Evolutionary conservation across 1,284 basidiomycete species (phyloP).

Genomic region (Leccinum fallax): DNA sequence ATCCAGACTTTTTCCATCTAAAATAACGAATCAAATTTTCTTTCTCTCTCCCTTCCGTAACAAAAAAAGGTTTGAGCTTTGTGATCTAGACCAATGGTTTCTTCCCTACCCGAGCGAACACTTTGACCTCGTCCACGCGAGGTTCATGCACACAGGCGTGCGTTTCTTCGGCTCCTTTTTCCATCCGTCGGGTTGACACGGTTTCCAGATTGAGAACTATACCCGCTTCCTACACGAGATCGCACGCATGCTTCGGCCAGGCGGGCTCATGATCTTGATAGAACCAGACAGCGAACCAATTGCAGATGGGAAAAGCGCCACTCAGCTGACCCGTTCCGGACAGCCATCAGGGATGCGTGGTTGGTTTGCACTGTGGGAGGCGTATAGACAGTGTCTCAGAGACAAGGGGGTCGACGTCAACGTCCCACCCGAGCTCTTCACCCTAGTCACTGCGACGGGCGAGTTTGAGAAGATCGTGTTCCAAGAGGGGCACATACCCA

Average conservation of each 20-base stretch:
- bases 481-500: conserved; percentile 55
- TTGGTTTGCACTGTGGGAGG: conserved; percentile 64
- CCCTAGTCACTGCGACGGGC: conserved; percentile 46
- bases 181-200: conserved; percentile 9
- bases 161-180: conserved; percentile 12
- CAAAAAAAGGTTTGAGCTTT: conserved; percentile 60
- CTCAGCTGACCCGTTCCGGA: conserved; percentile 38
- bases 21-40: conserved; percentile 7
- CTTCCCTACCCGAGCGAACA: conserved; percentile 62
- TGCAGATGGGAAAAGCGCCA: conserved; percentile 44
- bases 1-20: conserved; percentile 3
- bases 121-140: conserved; percentile 69
- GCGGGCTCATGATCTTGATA: conserved; percentile 66
- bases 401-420: conserved; percentile 54
- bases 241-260: conserved; percentile 64
- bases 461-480: conserved; percentile 53
- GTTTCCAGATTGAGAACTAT: conserved; percentile 58
- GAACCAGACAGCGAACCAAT: conserved; percentile 58
- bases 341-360: conserved; percentile 48
- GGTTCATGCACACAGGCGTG: conserved; percentile 61
- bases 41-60: not conserved
- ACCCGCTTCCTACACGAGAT: conserved; percentile 59
- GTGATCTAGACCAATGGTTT: conserved; percentile 57
- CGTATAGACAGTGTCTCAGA: conserved; percentile 54
- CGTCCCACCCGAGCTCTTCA: conserved; percentile 54